phyloP scores from a whole-genome alignment of 768 basidiomycete species.

The Boletellus emodensis region DNA sequence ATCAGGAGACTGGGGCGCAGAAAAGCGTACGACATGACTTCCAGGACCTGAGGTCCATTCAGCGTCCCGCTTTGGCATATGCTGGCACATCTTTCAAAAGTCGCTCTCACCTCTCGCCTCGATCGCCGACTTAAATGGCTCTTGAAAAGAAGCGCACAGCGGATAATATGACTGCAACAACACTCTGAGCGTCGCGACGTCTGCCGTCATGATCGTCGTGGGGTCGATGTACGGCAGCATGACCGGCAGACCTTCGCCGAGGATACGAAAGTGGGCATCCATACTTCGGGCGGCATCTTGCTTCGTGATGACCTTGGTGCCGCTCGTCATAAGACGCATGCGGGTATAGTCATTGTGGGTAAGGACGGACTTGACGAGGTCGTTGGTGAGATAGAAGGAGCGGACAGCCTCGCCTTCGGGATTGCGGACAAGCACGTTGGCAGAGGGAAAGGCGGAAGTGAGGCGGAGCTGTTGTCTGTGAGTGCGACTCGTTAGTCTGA shows the following conservation, averaged over 20 bases:
- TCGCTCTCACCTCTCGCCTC: slow-evolving; percentile 47
- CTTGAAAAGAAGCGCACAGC: slow-evolving; percentile 56
- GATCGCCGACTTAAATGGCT: slow-evolving; percentile 53
- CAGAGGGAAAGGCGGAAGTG: slow-evolving; percentile 61
- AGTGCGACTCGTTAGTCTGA: not conserved
- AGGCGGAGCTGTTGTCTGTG: slow-evolving; percentile 71
- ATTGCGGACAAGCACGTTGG: slow-evolving; percentile 85
- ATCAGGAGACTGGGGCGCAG: slow-evolving; percentile 47
- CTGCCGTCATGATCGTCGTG: slow-evolving; percentile 54
- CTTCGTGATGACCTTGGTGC: slow-evolving; percentile 88
- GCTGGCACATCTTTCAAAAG: slow-evolving; percentile 38
- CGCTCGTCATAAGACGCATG: slow-evolving; percentile 86
- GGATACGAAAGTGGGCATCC: slow-evolving; percentile 65
- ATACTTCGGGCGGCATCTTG: slow-evolving; percentile 71
- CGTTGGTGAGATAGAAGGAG: slow-evolving; percentile 85
- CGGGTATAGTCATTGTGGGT: slow-evolving; percentile 77
- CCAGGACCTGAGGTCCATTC: slow-evolving; percentile 47
- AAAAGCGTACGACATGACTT: slow-evolving; percentile 70
- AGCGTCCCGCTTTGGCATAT: not conserved
- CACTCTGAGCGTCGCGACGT: slow-evolving; percentile 54
- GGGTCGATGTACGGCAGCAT: slow-evolving; percentile 79
- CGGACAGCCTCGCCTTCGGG: slow-evolving; percentile 67
- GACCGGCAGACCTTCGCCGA: slow-evolving; percentile 81
- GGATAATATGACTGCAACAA: slow-evolving; percentile 82
- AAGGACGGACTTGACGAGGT: slow-evolving; percentile 77